Conservation (phyloP, 164 flowering plant genomes). For the Litsea cubeba region DNA sequence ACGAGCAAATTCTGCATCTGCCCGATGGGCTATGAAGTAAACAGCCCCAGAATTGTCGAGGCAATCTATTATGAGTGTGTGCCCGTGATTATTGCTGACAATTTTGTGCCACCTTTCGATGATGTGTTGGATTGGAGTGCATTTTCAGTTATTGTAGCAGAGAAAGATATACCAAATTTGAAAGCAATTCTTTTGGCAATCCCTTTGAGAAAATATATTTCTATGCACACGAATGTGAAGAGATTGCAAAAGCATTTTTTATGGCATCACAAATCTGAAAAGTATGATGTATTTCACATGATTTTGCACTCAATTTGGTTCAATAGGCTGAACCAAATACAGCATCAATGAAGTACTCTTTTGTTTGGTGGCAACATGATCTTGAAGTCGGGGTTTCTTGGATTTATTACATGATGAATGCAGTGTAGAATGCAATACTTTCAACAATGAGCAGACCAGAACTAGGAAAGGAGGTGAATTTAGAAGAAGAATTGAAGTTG, state of each 20-base stretch:
- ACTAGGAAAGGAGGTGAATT: neutral
- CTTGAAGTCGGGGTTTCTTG: neutral
- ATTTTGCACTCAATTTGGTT: conserved; percentile 24
- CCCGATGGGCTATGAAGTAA: conserved; percentile 27
- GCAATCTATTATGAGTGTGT: conserved; percentile 23
- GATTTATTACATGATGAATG: neutral
- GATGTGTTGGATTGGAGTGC: conserved; percentile 21
- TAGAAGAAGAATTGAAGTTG: neutral
- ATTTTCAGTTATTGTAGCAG: conserved; percentile 19
- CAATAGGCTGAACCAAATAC: conserved; percentile 18
- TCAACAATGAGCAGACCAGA: neutral
- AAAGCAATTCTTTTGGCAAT: conserved; percentile 14
- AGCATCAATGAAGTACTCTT: neutral
- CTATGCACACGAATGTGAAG: conserved; percentile 11
- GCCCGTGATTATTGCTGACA: conserved; percentile 25
- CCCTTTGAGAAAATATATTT: conserved; percentile 7
- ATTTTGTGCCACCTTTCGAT: conserved; percentile 23
- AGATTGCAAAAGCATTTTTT: conserved; percentile 20
- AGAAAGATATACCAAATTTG: conserved; percentile 23
- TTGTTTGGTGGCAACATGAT: neutral
- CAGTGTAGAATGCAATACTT: neutral
- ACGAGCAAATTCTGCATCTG: conserved; percentile 25
- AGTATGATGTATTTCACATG: conserved; percentile 23
- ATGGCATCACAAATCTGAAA: conserved; percentile 21
- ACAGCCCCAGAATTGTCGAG: conserved; percentile 23